These are phyloP conservation scores for Calonectria henricotiae DNA, from an alignment of 2,329 filamentous ascomycete species.

Conservation along the genomic window DNA sequence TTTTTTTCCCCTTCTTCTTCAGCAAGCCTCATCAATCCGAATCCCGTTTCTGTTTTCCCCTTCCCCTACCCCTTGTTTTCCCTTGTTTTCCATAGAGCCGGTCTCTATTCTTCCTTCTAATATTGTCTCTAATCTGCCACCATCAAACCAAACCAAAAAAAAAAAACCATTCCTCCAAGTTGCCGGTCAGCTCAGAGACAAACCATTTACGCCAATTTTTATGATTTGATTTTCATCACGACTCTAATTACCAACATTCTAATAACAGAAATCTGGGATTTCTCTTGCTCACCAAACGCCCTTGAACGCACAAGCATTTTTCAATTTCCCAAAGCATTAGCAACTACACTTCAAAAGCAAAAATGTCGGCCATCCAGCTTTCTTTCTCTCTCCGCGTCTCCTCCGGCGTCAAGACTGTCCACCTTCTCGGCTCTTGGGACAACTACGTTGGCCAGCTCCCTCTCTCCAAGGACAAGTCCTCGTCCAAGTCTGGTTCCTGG, in stretches of 20 bases:
- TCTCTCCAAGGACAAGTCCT: constrained; percentile 88
- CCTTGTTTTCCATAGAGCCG: constrained; percentile 66
- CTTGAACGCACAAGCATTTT: constrained; percentile 53
- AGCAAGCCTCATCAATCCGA: constrained; percentile 76
- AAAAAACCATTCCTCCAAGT: constrained; percentile 51
- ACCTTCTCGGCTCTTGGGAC: constrained; percentile 98
- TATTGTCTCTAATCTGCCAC: constrained; percentile 54
- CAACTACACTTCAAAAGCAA: constrained; percentile 55
- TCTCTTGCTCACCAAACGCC: constrained; percentile 67
- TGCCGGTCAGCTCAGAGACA: constrained; percentile 63
- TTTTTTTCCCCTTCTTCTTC: constrained; percentile 68
- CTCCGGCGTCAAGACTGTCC: constrained; percentile 96
- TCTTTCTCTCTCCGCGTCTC: constrained; percentile 97
- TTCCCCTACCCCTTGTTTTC: constrained; percentile 59
- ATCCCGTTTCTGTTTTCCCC: constrained; percentile 67
- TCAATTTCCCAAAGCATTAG: constrained; percentile 53
- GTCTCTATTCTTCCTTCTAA: constrained; percentile 66
- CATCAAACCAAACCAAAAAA: constrained; percentile 41
- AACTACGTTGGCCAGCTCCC: constrained; percentile 96
- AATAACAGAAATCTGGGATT: constrained; percentile 69
- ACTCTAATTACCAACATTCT: constrained; percentile 53
- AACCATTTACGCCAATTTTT: constrained; percentile 45
- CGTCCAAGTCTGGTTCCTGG: constrained; percentile 92
- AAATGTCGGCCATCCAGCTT: constrained; percentile 92
- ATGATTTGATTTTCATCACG: constrained; percentile 44